A percentile compares a stretch with the other conserved stretches of the same genome.
These are phyloP conservation scores for Cryptosporidium sp. DNA, from an alignment of 169 alveolate genomes.

Conservation along the genomic window DNA sequence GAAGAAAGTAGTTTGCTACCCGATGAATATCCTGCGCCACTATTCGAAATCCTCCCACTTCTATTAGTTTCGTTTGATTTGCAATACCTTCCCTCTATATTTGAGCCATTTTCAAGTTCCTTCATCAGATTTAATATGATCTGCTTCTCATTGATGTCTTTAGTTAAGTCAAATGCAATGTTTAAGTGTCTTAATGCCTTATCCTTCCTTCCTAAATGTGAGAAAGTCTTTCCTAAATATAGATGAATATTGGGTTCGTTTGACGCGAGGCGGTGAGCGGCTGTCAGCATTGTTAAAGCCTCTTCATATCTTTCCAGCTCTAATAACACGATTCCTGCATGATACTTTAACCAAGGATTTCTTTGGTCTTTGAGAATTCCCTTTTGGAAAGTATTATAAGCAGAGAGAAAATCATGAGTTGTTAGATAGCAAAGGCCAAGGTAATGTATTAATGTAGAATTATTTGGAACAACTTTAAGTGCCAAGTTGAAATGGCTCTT, in stretches of 20 bases:
- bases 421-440: constrained; percentile 86
- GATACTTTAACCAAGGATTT: constrained; percentile 85
- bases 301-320: constrained; percentile 84
- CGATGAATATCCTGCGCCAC: constrained; percentile 20
- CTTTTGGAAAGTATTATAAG: constrained; percentile 82
- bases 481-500: constrained; percentile 82
- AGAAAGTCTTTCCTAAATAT: constrained; percentile 86
- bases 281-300: constrained; percentile 83
- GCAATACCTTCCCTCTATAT: constrained; percentile 22
- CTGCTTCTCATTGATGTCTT: constrained; percentile 65
- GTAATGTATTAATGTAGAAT: constrained; percentile 85
- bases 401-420: constrained; percentile 81
- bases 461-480: constrained; percentile 81
- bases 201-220: constrained; percentile 82
- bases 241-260: constrained; percentile 88
- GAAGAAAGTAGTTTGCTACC: constrained; percentile 58
- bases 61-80: constrained; percentile 14
- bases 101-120: constrained; percentile 36
- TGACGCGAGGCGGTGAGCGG: constrained; percentile 83
- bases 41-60: not conserved
- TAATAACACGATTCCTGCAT: constrained; percentile 82
- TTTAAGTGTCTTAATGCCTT: constrained; percentile 86
- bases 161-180: constrained; percentile 86
- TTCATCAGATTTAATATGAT: constrained; percentile 62
- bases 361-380: constrained; percentile 84